Evolutionary conservation across 1,139 yeast genomes (phyloP), one percentile per base, ranked within the genome.

Genomic region (Geotrichum aggregatum): DNA sequence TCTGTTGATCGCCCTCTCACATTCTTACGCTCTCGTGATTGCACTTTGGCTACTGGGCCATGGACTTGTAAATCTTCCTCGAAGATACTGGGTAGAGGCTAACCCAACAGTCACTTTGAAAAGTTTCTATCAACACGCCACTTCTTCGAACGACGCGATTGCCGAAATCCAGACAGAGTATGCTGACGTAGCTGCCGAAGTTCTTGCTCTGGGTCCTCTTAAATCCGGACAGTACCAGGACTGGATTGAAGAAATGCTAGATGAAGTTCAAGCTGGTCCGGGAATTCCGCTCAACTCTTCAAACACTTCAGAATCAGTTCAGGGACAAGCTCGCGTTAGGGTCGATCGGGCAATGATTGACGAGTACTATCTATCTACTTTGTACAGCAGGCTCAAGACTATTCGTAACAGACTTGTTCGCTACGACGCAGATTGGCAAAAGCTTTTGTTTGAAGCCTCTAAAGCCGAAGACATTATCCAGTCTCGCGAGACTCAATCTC

Each of bases 1-100:
- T 47, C 76, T 87, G 71, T 75, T 84, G 14, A 84, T 87, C 58
- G 92, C 94, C 0, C 63, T 86, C 28, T 80, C 94, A 0, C 94
- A 87, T 65, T 81, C 86, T n/a, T 87, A 87, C 65, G 79, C 95
- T 0, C 74, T 87, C 63, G 74, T 84, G 1, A 65, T 87, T 44
- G 91, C 94, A 0, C 73, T 86, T 30, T 87, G 94, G 94, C 71
- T 87, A 52, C 82, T 87, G 86, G 87, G 92, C 1, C 92, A 87
- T 64, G 95, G 95, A 0, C 68, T 87, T 51, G 79, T 85, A 22
- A 76, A 77, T 50, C 73, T 86, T 2, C 95, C 95, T 0, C 72
- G 87, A 52, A 68, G 75, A 39, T 67, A 71, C 55, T 83, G 87
- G 80, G 68, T 71, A 50, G 73, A 74, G 52, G 80, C 84, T 8